phyloP scores from a whole-genome alignment of 768 basidiomycete genomes.

The Termitomyces sp. region DNA sequence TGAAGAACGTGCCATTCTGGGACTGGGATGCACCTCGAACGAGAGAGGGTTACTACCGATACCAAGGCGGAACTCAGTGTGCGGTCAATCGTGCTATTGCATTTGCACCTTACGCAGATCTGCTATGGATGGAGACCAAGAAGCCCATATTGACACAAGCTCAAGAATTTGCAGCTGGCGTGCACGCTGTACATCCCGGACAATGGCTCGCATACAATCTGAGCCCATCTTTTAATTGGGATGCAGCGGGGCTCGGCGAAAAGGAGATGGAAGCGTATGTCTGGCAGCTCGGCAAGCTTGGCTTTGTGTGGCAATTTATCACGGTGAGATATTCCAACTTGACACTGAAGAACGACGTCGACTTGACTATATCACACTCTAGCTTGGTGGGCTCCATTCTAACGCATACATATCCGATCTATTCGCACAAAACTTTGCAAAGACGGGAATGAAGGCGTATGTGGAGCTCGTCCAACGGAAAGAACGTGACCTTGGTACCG shows the following conservation, averaged over 20 bases:
- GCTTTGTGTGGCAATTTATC: slow-evolving; percentile 99
- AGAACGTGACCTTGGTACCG: slow-evolving; percentile 90
- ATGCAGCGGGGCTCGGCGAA: slow-evolving; percentile 83
- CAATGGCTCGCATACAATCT: slow-evolving; percentile 98
- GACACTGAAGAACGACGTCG: not conserved
- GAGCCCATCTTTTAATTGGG: slow-evolving; percentile 92
- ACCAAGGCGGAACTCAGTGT: slow-evolving; percentile 94
- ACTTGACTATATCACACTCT: slow-evolving; percentile 6
- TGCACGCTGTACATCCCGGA: slow-evolving; percentile 73
- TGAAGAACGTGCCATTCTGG: slow-evolving; percentile 78
- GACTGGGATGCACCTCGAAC: slow-evolving; percentile 94
- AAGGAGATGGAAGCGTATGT: slow-evolving; percentile 85
- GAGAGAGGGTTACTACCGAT: slow-evolving; percentile 94
- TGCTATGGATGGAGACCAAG: slow-evolving; percentile 97
- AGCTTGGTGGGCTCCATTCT: slow-evolving; percentile 96
- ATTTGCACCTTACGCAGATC: slow-evolving; percentile 90
- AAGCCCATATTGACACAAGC: slow-evolving; percentile 91
- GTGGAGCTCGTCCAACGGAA: slow-evolving; percentile 90
- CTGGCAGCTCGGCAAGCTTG: slow-evolving; percentile 92
- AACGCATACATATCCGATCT: slow-evolving; percentile 95
- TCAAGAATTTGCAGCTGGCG: slow-evolving; percentile 85
- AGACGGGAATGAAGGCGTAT: slow-evolving; percentile 99
- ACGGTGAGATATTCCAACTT: slow-evolving; percentile 50
- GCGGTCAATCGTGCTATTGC: slow-evolving; percentile 89
- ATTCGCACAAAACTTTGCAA: slow-evolving; percentile 84